These are phyloP conservation scores for Clavaria fumosa DNA, from an alignment of 768 basidiomycete genomes.

Conservation along the genomic window DNA sequence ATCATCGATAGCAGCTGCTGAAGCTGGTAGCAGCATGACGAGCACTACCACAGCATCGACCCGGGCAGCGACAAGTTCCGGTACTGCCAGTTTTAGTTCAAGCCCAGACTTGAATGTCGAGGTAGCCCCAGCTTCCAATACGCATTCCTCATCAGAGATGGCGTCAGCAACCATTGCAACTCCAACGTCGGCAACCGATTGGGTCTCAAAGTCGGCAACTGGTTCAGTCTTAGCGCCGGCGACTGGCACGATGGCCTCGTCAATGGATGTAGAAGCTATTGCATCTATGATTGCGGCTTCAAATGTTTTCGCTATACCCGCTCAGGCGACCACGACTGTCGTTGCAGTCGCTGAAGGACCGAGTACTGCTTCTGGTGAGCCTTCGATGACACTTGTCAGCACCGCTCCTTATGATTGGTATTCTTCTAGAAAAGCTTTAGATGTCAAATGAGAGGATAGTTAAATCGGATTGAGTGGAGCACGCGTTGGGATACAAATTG, in stretches of 20 bases:
- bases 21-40: slow-evolving; percentile 7
- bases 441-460: too few species aligned
- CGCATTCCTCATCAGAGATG: neutral
- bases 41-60: slow-evolving; percentile 14
- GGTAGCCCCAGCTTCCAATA: slow-evolving; percentile 4
- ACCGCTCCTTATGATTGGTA: slow-evolving; percentile 1
- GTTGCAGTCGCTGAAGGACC: neutral
- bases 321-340: neutral
- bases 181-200: neutral
- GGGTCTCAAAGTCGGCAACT: slow-evolving; percentile 1
- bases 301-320: neutral
- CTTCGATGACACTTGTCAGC: neutral
- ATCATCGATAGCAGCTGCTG: too few species aligned
- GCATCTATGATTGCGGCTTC: slow-evolving; percentile 20
- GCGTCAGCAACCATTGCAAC: neutral
- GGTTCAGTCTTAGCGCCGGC: neutral
- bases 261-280: slow-evolving; percentile 19
- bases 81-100: slow-evolving; percentile 10
- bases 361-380: neutral
- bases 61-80: slow-evolving; percentile 3
- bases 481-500: too few species aligned
- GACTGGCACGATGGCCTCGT: slow-evolving; percentile 8
- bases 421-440: too few species aligned
- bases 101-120: slow-evolving; percentile 10
- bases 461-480: too few species aligned